Base-by-base conservation (phyloP, 768 basidiomycete species). In the Hygrocybe punicea region DNA sequence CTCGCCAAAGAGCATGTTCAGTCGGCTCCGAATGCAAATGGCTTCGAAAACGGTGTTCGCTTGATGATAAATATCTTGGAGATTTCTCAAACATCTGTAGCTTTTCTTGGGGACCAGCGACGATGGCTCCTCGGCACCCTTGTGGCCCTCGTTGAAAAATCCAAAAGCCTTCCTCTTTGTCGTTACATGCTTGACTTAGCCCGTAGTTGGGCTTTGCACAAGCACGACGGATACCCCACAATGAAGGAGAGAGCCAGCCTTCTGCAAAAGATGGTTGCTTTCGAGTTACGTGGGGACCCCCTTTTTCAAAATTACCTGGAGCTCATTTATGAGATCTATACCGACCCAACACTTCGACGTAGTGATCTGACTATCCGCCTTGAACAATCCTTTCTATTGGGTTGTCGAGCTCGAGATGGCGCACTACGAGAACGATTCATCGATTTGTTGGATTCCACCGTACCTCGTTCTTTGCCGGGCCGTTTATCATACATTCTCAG, bases 191-290 rank as follows among this genome's bases (percentile, higher is more conserved):
- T 99, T 19, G 89, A 93, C 55, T 82, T 98, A 55, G 83, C 90
- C 49, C 82, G 88, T 48, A 86, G 87, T 23, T 98, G 96, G 95
- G 88, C 91, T n/a, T 76, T 96, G 62, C 84, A 86, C 42, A 84
- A 84, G 63, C 88, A 87, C 52, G 93, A 97, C 56, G 79, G 86
- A 1, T 90, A 89, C 67, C 95, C 95, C 6, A 90, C 90, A 0
- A 87, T 91, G 82, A 98, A 97, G 71, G 97, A 99, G 74, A 98
- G 98, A 71, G 88, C 95, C 2, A 87, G 81, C 25, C 74, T 98
- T 33, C 71, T 99, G 59, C 85, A 89, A 65, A 92, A 91, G 68
- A 95, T 99, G 93, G 80, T 82, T 6, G 76, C 81, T 9, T 93
- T 86, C 64, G 94, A 98, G 72, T 77, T 78, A 21, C 85, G 89